A percentile compares a stretch with the other conserved stretches of the same genome.
Conservation (phyloP, 768 basidiomycete genomes). For the Tubosaeta sp. region DNA sequence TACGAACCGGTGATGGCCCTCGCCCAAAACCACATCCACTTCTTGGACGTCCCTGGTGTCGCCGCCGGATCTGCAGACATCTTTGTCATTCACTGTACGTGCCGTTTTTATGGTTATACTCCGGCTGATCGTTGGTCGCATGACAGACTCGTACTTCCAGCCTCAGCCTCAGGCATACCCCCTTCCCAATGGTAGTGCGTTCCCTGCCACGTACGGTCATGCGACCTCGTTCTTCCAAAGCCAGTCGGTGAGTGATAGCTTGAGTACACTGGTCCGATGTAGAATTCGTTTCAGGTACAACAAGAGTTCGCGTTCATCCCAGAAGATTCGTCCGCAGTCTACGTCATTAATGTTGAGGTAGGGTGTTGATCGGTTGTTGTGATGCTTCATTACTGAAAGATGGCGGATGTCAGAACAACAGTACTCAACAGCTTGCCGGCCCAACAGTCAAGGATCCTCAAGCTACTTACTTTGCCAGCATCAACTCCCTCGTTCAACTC, state of each 20-base stretch:
- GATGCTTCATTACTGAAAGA: slow-evolving; percentile 3
- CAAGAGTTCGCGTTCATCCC: slow-evolving; percentile 77
- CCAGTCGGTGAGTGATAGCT: slow-evolving; percentile 38
- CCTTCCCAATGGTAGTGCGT: slow-evolving; percentile 39
- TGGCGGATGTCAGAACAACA: slow-evolving; percentile 46
- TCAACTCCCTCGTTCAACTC: slow-evolving; percentile 62
- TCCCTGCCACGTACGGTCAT: slow-evolving; percentile 68
- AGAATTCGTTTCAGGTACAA: slow-evolving; percentile 44
- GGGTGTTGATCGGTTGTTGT: not conserved
- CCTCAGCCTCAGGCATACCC: slow-evolving; percentile 59
- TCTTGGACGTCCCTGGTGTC: slow-evolving; percentile 66
- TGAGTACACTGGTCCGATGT: not conserved
- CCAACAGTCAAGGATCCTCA: slow-evolving; percentile 56
- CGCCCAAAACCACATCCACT: slow-evolving; percentile 84
- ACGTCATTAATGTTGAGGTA: slow-evolving; percentile 69
- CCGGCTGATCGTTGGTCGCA: not conserved
- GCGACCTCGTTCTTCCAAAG: slow-evolving; percentile 66
- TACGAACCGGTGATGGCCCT: slow-evolving; percentile 77
- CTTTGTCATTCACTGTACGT: slow-evolving; percentile 86
- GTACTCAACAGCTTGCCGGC: slow-evolving; percentile 56
- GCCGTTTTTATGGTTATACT: not conserved
- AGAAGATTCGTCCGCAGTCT: slow-evolving; percentile 66
- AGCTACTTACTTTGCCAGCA: slow-evolving; percentile 62
- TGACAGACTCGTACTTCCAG: slow-evolving; percentile 74
- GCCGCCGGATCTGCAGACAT: slow-evolving; percentile 69